These are phyloP conservation scores for Eremothecium coryli DNA, from an alignment of 1,139 yeast genomes.

Conservation along the genomic window DNA sequence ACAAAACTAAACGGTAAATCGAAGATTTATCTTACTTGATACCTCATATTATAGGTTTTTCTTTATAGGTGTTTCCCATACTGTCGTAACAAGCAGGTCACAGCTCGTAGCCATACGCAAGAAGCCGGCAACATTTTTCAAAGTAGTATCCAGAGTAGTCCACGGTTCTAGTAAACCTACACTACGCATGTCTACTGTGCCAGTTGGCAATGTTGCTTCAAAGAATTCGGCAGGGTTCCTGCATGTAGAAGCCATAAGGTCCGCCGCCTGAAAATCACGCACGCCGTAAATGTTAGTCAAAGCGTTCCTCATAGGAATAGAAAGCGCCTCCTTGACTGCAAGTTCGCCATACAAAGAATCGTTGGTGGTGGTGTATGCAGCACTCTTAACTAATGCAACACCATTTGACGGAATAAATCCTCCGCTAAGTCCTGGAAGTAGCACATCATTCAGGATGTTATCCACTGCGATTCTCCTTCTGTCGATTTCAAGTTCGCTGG, in stretches of 20 bases:
- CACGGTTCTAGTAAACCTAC: slow-evolving; percentile 24
- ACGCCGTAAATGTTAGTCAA: slow-evolving; percentile 14
- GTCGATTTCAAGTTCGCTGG: slow-evolving; percentile 25
- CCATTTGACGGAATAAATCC: slow-evolving; percentile 27
- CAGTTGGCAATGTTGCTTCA: slow-evolving; percentile 12
- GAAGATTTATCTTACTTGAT: no score
- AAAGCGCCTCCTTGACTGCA: slow-evolving; percentile 5
- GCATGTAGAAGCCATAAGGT: slow-evolving; percentile 15
- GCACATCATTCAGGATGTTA: slow-evolving; percentile 20
- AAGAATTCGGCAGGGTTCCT: slow-evolving; percentile 8
- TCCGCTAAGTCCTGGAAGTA: slow-evolving; percentile 22
- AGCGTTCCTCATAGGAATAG: slow-evolving; percentile 15
- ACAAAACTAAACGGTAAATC: no score
- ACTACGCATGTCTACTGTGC: slow-evolving; percentile 8
- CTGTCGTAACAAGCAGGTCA: slow-evolving; percentile 16
- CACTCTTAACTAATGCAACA: slow-evolving; percentile 19
- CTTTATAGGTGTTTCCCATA: slow-evolving; percentile 22
- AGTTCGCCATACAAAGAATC: neutral
- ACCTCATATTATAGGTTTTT: no score
- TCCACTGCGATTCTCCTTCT: slow-evolving; percentile 23
- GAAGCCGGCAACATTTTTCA: slow-evolving; percentile 15
- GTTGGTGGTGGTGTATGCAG: slow-evolving; percentile 8
- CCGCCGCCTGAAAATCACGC: slow-evolving; percentile 12
- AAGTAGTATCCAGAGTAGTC: slow-evolving; percentile 17
- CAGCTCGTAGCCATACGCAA: slow-evolving; percentile 19